Evolutionary conservation across 192 early-diverging fungal species (phyloP).

Genomic region (Linnemannia hyalina): DNA sequence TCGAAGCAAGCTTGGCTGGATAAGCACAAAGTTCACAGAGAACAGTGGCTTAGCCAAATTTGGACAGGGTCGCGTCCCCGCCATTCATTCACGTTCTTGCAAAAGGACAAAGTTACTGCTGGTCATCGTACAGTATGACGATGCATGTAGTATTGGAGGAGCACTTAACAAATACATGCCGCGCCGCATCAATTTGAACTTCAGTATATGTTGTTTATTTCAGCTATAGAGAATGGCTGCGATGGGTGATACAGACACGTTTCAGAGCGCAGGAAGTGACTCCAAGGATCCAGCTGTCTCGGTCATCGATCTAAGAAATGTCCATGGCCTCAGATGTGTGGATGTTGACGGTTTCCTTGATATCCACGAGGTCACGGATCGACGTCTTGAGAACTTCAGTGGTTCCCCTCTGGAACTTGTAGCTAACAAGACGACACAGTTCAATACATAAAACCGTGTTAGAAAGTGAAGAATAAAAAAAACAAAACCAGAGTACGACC

Average conservation of each 20-base stretch:
- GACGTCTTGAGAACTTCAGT: conserved; percentile 69
- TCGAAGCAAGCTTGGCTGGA: not conserved
- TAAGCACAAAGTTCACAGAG: too few species aligned
- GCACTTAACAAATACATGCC: too few species aligned
- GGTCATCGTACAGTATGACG: too few species aligned
- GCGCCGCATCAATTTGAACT: not conserved
- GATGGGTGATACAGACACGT: not conserved
- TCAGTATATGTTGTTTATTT: not conserved
- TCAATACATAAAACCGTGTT: not conserved
- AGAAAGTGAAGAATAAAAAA: not conserved
- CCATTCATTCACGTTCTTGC: too few species aligned
- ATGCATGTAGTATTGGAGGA: too few species aligned
- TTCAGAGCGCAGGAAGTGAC: not conserved
- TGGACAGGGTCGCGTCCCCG: too few species aligned
- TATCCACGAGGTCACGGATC: conserved; percentile 71
- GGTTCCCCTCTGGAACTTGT: conserved; percentile 69
- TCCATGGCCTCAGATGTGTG: conserved; percentile 71
- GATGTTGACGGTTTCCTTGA: conserved; percentile 64
- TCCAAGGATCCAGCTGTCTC: not conserved
- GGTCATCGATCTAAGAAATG: conserved; percentile 28
- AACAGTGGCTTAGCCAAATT: too few species aligned
- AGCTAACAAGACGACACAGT: conserved; percentile 59
- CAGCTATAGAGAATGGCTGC: too few species aligned
- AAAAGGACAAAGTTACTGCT: too few species aligned
- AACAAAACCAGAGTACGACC: not conserved